Percentiles rank a stretch among this genome's conserved stretches.
Conservation (phyloP, 768 basidiomycete species). For the Rhizopogon vesiculosus region DNA sequence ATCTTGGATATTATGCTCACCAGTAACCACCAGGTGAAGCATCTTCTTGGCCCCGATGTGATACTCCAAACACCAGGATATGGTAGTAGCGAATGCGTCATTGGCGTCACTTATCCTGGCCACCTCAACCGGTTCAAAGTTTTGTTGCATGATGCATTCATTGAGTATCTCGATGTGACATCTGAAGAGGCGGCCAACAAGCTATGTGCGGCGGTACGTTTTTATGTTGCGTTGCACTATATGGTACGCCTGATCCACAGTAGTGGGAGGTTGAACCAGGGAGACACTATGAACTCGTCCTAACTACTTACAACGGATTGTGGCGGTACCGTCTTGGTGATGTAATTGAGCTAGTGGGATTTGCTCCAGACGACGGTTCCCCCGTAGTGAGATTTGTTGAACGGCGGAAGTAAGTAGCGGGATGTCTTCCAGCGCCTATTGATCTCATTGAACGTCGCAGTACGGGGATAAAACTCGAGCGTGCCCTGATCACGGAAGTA, state of each 20-base stretch:
- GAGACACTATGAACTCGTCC: conserved; percentile 12
- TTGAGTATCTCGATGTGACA: conserved; percentile 15
- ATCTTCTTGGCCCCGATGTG: conserved; percentile 12
- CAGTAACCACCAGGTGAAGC: conserved; percentile 6
- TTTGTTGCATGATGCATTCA: neutral
- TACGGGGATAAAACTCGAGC: conserved; percentile 5
- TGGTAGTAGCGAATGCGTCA: conserved; percentile 5
- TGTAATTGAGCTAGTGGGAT: conserved; percentile 12
- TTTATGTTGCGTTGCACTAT: neutral
- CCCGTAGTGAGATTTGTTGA: conserved; percentile 17
- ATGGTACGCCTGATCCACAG: conserved; percentile 1
- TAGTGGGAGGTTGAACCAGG: conserved; percentile 14
- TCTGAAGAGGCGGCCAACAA: conserved; percentile 8
- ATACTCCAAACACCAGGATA: conserved; percentile 6
- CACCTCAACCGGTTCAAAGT: conserved; percentile 12
- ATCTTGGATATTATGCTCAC: neutral
- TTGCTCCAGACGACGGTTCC: conserved; percentile 13
- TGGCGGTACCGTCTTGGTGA: conserved; percentile 22
- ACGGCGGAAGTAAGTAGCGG: conserved; percentile 11
- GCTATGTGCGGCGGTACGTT: conserved; percentile 13
- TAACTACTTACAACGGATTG: conserved; percentile 15
- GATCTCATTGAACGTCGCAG: conserved; percentile 5
- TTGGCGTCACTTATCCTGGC: neutral
- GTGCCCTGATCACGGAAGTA: conserved; percentile 5
- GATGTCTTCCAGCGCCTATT: neutral